Percentiles rank a stretch among this genome's conserved stretches.
phyloP scores from a whole-genome alignment of 805 yeast genomes.

The Yamadazyma takamatsuzukensis region DNA sequence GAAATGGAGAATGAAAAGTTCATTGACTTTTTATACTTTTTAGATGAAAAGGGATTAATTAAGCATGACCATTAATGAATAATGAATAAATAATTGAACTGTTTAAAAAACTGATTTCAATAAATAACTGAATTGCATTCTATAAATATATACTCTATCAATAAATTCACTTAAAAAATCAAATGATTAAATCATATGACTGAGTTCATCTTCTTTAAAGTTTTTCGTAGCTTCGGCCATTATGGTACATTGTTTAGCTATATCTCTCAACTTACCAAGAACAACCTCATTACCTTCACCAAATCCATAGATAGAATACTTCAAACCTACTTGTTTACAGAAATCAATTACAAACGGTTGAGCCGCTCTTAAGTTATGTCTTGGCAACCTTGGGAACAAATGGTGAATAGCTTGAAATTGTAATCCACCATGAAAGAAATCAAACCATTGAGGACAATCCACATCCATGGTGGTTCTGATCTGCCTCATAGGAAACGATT shows the following conservation, averaged over 20 bases:
- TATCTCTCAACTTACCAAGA: slow-evolving; percentile 62
- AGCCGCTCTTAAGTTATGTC: slow-evolving; percentile 77
- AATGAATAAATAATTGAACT: slow-evolving; percentile 1
- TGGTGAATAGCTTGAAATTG: slow-evolving; percentile 93
- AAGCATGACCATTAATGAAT: slow-evolving; percentile 17
- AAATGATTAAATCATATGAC: slow-evolving; percentile 35
- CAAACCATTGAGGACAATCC: slow-evolving; percentile 90
- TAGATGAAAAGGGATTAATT: slow-evolving; percentile 26
- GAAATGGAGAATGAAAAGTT: slow-evolving; percentile 32
- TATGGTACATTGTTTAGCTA: slow-evolving; percentile 75
- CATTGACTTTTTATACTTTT: slow-evolving; percentile 31
- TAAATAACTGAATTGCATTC: background rate
- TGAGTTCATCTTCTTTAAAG: slow-evolving; percentile 56
- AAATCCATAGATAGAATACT: slow-evolving; percentile 82
- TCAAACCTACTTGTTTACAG: slow-evolving; percentile 72
- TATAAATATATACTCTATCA: slow-evolving; percentile 1
- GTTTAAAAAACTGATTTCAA: background rate
- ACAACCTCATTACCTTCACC: slow-evolving; percentile 72
- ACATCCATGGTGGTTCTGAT: slow-evolving; percentile 93
- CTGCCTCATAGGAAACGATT: slow-evolving; percentile 76
- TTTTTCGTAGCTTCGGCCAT: slow-evolving; percentile 68
- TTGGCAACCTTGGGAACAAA: slow-evolving; percentile 81
- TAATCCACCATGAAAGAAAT: slow-evolving; percentile 85
- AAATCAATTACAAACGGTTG: slow-evolving; percentile 72
- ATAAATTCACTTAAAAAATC: slow-evolving; percentile 1